Conservation (phyloP, 805 yeast genomes). For the Kuraishia ogatae region DNA sequence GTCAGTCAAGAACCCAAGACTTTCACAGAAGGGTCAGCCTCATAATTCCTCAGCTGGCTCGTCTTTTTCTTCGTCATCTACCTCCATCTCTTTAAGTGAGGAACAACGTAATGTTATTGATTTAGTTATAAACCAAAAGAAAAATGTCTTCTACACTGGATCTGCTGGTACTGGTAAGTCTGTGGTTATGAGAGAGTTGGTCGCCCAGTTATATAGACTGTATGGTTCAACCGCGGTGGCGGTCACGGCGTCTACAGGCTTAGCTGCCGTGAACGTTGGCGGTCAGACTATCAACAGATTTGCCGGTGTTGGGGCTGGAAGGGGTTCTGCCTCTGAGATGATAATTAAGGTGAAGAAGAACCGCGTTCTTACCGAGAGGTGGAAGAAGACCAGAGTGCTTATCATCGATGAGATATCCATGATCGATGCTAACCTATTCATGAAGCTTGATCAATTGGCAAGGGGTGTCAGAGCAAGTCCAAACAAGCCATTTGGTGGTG, state of each 20-base stretch:
- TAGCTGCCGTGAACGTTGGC: conserved; percentile 77
- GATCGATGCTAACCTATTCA: conserved; percentile 64
- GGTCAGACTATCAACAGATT: conserved; percentile 73
- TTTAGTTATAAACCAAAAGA: conserved; percentile 48
- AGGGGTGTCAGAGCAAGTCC: conserved; percentile 32
- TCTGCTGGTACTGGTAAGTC: conserved; percentile 99
- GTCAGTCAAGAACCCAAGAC: neutral
- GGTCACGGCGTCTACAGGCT: conserved; percentile 78
- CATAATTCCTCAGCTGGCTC: neutral
- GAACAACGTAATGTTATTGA: conserved; percentile 64
- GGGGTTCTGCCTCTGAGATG: conserved; percentile 37
- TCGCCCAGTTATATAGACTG: conserved; percentile 38
- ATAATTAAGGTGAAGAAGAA: conserved; percentile 45
- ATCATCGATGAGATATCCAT: conserved; percentile 75
- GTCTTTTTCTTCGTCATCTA: neutral
- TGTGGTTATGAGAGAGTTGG: conserved; percentile 60
- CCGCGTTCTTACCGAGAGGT: conserved; percentile 38
- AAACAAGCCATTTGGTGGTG: conserved; percentile 66
- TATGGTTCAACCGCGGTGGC: conserved; percentile 48
- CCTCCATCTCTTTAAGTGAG: conserved; percentile 22
- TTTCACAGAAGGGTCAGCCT: neutral
- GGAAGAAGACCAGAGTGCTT: conserved; percentile 51
- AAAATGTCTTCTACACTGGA: conserved; percentile 84
- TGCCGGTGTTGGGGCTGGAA: conserved; percentile 71
- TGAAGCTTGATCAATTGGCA: conserved; percentile 57